Conservation (phyloP, 805 yeast genomes). For the Candida endomychidarum region DNA sequence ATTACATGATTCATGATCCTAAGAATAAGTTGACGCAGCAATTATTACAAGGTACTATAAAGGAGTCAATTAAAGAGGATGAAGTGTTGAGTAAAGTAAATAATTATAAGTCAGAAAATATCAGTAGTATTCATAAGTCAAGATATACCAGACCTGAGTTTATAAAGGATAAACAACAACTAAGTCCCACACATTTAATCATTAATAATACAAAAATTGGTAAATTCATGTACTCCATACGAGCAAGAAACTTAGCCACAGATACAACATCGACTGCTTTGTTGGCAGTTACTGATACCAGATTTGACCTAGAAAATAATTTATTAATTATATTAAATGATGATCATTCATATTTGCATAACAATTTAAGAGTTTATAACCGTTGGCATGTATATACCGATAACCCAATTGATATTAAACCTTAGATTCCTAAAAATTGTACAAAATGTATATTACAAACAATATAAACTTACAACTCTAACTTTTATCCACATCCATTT, state of each 20-base stretch:
- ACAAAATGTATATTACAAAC: conserved; percentile 3
- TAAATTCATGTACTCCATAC: conserved; percentile 15
- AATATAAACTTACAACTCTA: neutral
- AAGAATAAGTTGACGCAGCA: neutral
- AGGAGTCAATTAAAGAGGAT: too few species aligned
- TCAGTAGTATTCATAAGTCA: too few species aligned
- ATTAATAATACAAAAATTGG: conserved; percentile 8
- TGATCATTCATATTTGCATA: conserved; percentile 8
- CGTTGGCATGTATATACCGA: conserved; percentile 18
- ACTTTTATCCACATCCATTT: conserved; percentile 18
- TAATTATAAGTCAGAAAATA: too few species aligned
- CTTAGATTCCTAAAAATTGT: neutral
- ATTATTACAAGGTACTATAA: too few species aligned
- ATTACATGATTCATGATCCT: conserved; percentile 14
- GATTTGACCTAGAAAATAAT: conserved; percentile 7
- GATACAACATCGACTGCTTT: conserved; percentile 3
- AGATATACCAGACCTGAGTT: conserved; percentile 15
- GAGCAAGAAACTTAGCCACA: neutral
- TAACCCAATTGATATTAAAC: conserved; percentile 10
- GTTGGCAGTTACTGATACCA: conserved; percentile 12
- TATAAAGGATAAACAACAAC: neutral
- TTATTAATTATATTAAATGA: conserved; percentile 11
- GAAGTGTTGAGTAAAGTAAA: neutral
- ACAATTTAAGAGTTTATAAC: conserved; percentile 7
- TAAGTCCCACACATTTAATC: conserved; percentile 13